Base-by-base conservation (phyloP, 1,139 yeast species). In the Scheffersomyces titani region DNA sequence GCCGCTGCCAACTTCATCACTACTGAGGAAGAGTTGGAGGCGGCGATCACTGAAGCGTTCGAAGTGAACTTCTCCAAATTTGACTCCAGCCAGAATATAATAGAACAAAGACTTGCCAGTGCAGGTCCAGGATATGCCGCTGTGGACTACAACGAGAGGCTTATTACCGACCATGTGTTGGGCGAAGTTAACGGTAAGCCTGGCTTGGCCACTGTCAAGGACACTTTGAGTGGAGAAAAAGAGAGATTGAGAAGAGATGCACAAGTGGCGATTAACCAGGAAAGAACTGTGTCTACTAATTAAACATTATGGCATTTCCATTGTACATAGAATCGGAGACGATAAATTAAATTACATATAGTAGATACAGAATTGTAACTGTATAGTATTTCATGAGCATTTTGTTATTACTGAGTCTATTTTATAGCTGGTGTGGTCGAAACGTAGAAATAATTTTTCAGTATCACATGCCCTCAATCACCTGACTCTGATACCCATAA, bases 1-100 rank as follows among this genome's bases (percentile, higher is more conserved):
- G 83, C 87, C 16, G 79, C 96, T 1, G 80, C 84, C 46, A 78
- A 81, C 56, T 90, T 83, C 72, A 88, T 89, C 61, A 81, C 88
- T 54, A 86, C 86, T 47, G 91, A 86, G 69, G 84, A 80, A 54
- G 87, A 86, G 69, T 80, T 89, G 60, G 85, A 84, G 52, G 73
- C 71, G 40, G 84, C 86, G 55, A 83, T 88, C 53, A 80, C 79
- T 55, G 78, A 78, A 45, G 89, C 89, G 22, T 88, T 88, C 64
- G 83, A 78, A 60, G 74, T 76, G 51, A 75, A 75, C 60, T 71
- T 75, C 49, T 73, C 74, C 57, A 72, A 71, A 55, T 79, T 76
- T 59, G 82, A 76, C 57, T 64, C 71, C 51, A 68, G 72, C 40
- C 76, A 71, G 60, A 66, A 73, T 57, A 66, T 72, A 48, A 70